Percentiles rank a stretch among this genome's conserved stretches.
These are phyloP conservation scores for Papiliotrema fonsecae DNA, from an alignment of 1,284 basidiomycete species.

Conservation along the genomic window DNA sequence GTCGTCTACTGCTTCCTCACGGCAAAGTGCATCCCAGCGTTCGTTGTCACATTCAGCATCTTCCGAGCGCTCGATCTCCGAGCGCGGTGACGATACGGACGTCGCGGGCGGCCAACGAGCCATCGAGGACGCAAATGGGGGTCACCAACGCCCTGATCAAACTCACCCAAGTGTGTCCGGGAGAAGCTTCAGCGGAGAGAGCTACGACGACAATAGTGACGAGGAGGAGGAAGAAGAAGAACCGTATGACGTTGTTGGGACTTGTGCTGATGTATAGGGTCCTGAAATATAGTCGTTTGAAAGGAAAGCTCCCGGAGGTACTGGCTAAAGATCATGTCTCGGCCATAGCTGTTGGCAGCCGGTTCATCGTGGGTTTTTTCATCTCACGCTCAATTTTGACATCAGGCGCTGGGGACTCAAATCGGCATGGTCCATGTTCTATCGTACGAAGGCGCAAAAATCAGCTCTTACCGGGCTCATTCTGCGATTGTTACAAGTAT, in stretches of 20 bases:
- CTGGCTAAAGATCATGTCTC: conserved; percentile 84
- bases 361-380: conserved; percentile 59
- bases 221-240: conserved; percentile 32
- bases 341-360: conserved; percentile 69
- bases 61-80: too few species aligned
- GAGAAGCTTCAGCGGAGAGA: too few species aligned
- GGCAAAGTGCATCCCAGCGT: too few species aligned
- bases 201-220: conserved; percentile 20
- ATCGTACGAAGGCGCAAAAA: conserved; percentile 69
- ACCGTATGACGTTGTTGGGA: conserved; percentile 25
- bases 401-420: conserved; percentile 81
- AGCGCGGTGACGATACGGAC: too few species aligned
- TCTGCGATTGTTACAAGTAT: conserved; percentile 85
- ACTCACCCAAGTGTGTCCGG: too few species aligned
- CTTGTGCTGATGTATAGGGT: conserved; percentile 46
- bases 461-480: conserved; percentile 90
- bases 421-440: conserved; percentile 85
- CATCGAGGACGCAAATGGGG: too few species aligned
- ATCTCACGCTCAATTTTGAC: background rate
- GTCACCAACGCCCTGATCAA: too few species aligned
- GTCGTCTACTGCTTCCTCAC: background rate
- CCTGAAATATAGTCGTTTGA: conserved; percentile 83
- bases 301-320: conserved; percentile 69
- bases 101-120: too few species aligned
- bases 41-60: too few species aligned